phyloP scores from a whole-genome alignment of 2,329 filamentous ascomycete genomes.

The Botrytis pseudocinerea region DNA sequence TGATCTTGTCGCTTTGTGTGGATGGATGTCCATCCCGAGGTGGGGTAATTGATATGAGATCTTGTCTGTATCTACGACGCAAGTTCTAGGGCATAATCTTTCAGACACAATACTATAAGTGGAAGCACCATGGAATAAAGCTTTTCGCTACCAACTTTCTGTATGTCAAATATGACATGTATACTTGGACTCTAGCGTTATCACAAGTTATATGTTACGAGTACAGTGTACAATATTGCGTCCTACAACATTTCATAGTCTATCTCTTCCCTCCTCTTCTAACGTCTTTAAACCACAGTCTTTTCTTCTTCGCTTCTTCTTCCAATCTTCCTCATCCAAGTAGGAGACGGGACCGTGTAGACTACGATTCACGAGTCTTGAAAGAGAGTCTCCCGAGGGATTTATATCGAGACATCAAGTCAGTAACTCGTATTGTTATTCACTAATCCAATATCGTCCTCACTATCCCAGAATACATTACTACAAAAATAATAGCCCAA shows the following conservation, averaged over 20 bases:
- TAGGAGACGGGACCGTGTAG: background rate
- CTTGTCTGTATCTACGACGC: background rate
- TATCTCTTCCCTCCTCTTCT: background rate
- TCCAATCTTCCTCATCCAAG: background rate
- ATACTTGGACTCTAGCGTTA: background rate
- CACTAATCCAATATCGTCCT: background rate
- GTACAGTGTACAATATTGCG: background rate
- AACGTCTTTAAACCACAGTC: accelerated
- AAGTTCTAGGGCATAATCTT: background rate
- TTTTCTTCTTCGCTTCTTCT: background rate
- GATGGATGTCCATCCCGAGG: background rate
- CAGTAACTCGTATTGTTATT: background rate
- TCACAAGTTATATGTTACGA: background rate
- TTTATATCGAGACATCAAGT: background rate
- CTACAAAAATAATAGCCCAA: background rate
- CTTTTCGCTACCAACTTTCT: background rate
- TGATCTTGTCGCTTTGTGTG: background rate
- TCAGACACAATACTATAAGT: background rate
- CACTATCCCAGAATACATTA: background rate
- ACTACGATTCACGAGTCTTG: background rate
- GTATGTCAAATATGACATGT: background rate
- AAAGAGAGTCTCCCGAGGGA: background rate
- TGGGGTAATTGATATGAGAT: background rate
- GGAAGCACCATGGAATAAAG: background rate
- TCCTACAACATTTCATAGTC: background rate